These are phyloP conservation scores for Yarrowia osloensis DNA, from an alignment of 805 yeast genomes.

Conservation along the genomic window DNA sequence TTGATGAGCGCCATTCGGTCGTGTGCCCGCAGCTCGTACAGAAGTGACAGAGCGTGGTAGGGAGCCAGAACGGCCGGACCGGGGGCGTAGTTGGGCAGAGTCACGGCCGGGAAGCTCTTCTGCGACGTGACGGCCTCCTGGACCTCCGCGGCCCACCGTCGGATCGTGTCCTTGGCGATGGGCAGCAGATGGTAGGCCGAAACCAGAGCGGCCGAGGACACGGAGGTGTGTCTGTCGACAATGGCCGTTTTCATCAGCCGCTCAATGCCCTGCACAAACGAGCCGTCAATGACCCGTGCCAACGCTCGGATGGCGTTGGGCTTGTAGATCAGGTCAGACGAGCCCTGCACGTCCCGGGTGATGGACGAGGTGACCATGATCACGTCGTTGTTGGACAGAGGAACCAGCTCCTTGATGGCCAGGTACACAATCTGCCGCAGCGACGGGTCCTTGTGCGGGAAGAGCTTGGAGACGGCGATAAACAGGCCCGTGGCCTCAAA, in stretches of 20 bases:
- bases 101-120: constrained; percentile 44
- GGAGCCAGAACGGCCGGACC: constrained; percentile 75
- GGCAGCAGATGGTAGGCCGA: constrained; percentile 89
- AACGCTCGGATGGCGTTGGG: constrained; percentile 95
- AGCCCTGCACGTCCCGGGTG: constrained; percentile 95
- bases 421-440: constrained; percentile 91
- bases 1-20: constrained; percentile 94
- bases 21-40: constrained; percentile 83
- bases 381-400: constrained; percentile 77
- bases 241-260: constrained; percentile 88
- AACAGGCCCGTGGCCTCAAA: constrained; percentile 90
- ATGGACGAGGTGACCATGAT: constrained; percentile 97
- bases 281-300: constrained; percentile 79
- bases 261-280: constrained; percentile 89
- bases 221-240: constrained; percentile 84
- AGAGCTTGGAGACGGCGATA: constrained; percentile 89
- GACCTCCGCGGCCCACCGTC: constrained; percentile 91
- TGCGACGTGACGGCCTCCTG: constrained; percentile 80
- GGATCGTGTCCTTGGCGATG: constrained; percentile 86
- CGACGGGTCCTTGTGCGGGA: constrained; percentile 84
- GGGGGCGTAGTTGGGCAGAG: constrained; percentile 39
- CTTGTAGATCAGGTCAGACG: constrained; percentile 72
- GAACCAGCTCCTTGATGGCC: constrained; percentile 87
- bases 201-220: constrained; percentile 91
- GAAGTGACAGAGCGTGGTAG: constrained; percentile 91